Conservation (phyloP, 163 green algal genomes). For the Chlorella variabilis region DNA sequence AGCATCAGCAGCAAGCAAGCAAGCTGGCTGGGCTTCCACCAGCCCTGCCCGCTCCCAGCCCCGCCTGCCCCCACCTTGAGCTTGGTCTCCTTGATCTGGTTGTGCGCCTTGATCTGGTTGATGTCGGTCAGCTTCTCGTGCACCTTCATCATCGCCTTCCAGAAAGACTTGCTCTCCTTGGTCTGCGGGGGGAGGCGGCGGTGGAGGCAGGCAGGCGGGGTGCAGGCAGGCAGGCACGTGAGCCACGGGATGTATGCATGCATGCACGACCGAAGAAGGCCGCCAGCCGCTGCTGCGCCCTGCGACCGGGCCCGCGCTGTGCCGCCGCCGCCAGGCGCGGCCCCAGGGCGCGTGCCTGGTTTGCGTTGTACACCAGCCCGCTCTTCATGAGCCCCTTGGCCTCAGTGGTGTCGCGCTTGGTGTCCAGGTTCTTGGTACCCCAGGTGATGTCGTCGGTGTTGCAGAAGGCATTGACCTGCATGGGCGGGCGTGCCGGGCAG, state of each 20-base stretch:
- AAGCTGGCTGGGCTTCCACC: background rate
- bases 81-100: slow-evolving; percentile 44
- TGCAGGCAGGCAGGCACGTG: too few species aligned
- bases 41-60: background rate
- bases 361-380: slow-evolving; percentile 21
- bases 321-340: too few species aligned
- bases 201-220: background rate
- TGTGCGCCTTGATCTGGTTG: slow-evolving; percentile 42
- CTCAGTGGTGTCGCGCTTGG: slow-evolving; percentile 33
- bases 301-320: too few species aligned
- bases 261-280: too few species aligned
- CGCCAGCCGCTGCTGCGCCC: too few species aligned
- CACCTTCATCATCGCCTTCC: slow-evolving; percentile 47
- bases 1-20: too few species aligned
- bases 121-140: slow-evolving; percentile 51
- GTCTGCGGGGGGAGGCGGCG: slow-evolving; percentile 2
- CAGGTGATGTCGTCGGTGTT: slow-evolving; percentile 53
- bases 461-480: slow-evolving; percentile 52
- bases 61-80: slow-evolving; percentile 25
- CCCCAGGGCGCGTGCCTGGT: background rate
- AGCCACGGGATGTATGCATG: too few species aligned
- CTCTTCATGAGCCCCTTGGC: slow-evolving; percentile 40
- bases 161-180: slow-evolving; percentile 44
- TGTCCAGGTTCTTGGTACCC: slow-evolving; percentile 53
- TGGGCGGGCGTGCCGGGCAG: background rate